A percentile compares a stretch with the other conserved stretches of the same genome.
Evolutionary conservation across 305 asterid species (phyloP).

Genomic region (Petunia hybrid): DNA sequence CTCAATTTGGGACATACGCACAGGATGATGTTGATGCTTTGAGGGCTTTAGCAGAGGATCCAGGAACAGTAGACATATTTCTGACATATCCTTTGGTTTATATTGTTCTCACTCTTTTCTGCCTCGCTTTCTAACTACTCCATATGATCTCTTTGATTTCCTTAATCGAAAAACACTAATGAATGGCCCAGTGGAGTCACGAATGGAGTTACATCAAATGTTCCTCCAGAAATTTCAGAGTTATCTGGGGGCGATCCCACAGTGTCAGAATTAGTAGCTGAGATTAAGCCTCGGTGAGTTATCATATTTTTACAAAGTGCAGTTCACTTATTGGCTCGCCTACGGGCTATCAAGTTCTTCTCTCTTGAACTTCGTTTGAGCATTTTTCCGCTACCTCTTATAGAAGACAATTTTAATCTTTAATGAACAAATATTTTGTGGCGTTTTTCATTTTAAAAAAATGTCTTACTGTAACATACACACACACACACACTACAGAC

Average conservation of each 20-base stretch:
- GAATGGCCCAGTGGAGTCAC: constrained; percentile 89
- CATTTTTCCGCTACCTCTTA: not conserved
- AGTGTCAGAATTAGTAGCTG: constrained; percentile 79
- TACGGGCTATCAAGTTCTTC: constrained; percentile 2
- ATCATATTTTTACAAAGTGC: constrained; percentile 18
- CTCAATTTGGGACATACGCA: constrained; percentile 75
- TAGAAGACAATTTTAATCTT: constrained; percentile 24
- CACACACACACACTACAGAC: not conserved
- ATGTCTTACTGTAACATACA: not conserved
- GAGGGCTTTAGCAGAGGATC: constrained; percentile 92
- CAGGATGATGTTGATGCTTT: constrained; percentile 95
- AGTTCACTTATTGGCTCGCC: not conserved
- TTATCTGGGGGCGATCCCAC: constrained; percentile 60
- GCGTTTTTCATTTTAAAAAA: not conserved
- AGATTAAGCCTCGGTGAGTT: constrained; percentile 93
- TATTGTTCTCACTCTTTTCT: constrained; percentile 26
- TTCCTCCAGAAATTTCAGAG: constrained; percentile 67
- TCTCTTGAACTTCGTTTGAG: constrained; percentile 4
- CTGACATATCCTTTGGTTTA: constrained; percentile 83
- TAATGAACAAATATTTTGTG: not conserved
- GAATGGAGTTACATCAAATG: constrained; percentile 60
- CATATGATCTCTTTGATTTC: constrained; percentile 41
- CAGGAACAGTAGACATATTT: constrained; percentile 82
- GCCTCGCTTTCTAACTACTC: constrained; percentile 25
- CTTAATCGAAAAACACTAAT: constrained; percentile 77